These are phyloP conservation scores for Alternaria sp. DNA, from an alignment of 2,329 filamentous ascomycete genomes.

Conservation along the genomic window DNA sequence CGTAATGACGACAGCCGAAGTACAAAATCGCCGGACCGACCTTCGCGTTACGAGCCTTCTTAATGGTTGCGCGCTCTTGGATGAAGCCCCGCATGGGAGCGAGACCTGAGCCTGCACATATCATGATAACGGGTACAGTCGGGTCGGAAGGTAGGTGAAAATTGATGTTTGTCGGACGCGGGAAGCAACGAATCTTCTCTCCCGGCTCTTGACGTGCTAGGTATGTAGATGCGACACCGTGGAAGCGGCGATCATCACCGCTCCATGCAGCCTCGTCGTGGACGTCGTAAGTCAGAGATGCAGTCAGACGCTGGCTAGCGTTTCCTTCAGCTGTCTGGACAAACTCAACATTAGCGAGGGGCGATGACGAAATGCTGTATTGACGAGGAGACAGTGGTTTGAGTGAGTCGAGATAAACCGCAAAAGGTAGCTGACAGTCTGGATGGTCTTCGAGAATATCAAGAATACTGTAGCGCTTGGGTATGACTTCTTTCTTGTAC, in stretches of 20 bases:
- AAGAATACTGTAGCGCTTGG: slow-evolving; percentile 13
- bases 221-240: slow-evolving; percentile 14
- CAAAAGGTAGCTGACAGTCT: slow-evolving; percentile 8
- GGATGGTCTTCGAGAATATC: slow-evolving; percentile 12
- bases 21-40: slow-evolving; percentile 68
- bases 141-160: slow-evolving; percentile 36
- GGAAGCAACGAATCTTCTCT: slow-evolving; percentile 15
- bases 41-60: slow-evolving; percentile 32
- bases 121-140: slow-evolving; percentile 58
- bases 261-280: slow-evolving; percentile 15
- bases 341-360: slow-evolving; percentile 59
- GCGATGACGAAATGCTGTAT: slow-evolving; percentile 70
- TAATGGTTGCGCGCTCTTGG: slow-evolving; percentile 40
- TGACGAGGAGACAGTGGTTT: slow-evolving; percentile 15
- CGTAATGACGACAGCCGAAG: slow-evolving; percentile 65
- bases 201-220: slow-evolving; percentile 9
- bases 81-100: slow-evolving; percentile 46
- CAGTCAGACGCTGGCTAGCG: slow-evolving; percentile 1
- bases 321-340: slow-evolving; percentile 3
- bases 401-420: slow-evolving; percentile 9
- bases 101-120: slow-evolving; percentile 42
- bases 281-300: slow-evolving; percentile 13
- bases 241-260: slow-evolving; percentile 9
- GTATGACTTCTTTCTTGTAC: slow-evolving; percentile 10
- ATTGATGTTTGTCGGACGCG: slow-evolving; percentile 16